These are phyloP conservation scores for Pinus taeda DNA, from an alignment of 75 land plant species.

Conservation along the genomic window DNA sequence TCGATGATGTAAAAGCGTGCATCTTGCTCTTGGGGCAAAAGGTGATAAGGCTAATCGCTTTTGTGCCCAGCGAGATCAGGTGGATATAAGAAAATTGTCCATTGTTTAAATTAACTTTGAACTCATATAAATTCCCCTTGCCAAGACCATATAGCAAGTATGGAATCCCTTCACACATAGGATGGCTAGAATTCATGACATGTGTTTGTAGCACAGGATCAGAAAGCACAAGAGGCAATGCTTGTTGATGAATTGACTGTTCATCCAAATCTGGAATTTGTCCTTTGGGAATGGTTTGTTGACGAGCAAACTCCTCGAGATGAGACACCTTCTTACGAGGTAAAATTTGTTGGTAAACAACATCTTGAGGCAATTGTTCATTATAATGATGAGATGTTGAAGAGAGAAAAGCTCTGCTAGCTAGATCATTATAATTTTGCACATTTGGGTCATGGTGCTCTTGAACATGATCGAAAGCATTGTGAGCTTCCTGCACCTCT, in stretches of 20 bases:
- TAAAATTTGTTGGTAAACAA: constrained; percentile 27
- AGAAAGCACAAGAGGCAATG: constrained; percentile 35
- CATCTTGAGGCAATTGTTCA: constrained; percentile 21
- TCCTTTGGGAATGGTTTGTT: constrained; percentile 39
- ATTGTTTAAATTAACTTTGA: too few species aligned
- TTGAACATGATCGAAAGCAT: background rate
- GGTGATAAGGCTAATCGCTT: too few species aligned
- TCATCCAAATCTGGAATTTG: constrained; percentile 59
- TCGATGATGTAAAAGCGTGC: too few species aligned
- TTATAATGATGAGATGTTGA: constrained; percentile 19
- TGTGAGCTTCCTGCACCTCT: background rate
- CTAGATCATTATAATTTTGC: background rate
- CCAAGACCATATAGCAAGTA: too few species aligned
- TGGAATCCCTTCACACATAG: constrained; percentile 15
- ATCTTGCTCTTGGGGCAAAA: too few species aligned
- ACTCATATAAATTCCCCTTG: too few species aligned
- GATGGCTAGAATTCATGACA: constrained; percentile 26
- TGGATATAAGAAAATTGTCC: too few species aligned
- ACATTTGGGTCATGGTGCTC: background rate
- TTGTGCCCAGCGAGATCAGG: too few species aligned
- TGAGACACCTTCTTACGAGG: constrained; percentile 32
- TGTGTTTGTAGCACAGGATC: constrained; percentile 36
- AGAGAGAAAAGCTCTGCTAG: constrained; percentile 4
- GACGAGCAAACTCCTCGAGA: constrained; percentile 52
- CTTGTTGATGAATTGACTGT: constrained; percentile 40